Evolutionary conservation across 768 basidiomycete genomes (phyloP).

Genomic region (Suillus spraguei): DNA sequence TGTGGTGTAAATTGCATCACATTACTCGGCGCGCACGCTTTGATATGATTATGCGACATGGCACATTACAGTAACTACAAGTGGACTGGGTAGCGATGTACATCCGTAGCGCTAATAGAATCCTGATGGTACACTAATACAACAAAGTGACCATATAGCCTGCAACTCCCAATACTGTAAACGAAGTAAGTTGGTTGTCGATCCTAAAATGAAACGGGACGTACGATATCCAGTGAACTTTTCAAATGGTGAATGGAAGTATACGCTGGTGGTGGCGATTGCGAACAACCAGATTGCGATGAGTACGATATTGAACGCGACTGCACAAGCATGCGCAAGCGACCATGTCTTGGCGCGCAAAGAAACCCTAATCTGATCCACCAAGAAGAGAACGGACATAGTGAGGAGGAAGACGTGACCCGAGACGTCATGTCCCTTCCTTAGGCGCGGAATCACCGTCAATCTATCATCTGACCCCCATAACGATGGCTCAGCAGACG

Average conservation of each 20-base stretch:
- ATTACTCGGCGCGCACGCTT: not conserved
- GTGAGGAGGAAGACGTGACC: conserved; percentile 93
- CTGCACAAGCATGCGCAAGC: conserved; percentile 47
- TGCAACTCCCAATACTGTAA: conserved; percentile 40
- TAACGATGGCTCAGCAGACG: conserved; percentile 7
- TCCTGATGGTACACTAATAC: conserved; percentile 11
- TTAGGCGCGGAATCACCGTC: conserved; percentile 59
- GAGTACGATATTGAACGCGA: conserved; percentile 47
- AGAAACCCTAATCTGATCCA: conserved; percentile 69
- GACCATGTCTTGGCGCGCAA: conserved; percentile 46
- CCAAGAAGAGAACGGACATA: conserved; percentile 75
- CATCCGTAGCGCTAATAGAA: not conserved
- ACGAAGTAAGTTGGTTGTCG: conserved; percentile 7
- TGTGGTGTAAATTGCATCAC: not conserved
- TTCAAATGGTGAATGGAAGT: conserved; percentile 89
- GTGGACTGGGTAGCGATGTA: not conserved
- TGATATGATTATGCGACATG: not conserved
- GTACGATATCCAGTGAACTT: conserved; percentile 84
- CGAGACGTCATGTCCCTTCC: conserved; percentile 88
- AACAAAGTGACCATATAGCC: conserved; percentile 36
- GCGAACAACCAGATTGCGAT: conserved; percentile 74
- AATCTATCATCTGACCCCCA: conserved; percentile 42
- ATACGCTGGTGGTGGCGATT: conserved; percentile 77
- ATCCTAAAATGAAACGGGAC: conserved; percentile 32
- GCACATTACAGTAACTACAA: not conserved